Conservation (phyloP, 2,329 filamentous ascomycete species). For the Fusarium sp. region DNA sequence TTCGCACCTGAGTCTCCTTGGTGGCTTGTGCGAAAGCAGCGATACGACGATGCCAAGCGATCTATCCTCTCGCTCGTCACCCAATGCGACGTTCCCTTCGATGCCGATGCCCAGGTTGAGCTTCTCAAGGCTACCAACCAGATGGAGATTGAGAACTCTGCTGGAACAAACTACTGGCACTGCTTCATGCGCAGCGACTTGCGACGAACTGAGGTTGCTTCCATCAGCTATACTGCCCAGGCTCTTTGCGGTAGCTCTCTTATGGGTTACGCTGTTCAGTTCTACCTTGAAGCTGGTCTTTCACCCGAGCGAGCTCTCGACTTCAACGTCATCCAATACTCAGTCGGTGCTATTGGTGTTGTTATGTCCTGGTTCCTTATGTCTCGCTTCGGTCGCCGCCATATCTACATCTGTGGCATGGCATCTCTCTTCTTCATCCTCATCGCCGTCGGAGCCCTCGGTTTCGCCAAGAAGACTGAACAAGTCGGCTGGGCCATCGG, state of each 20-base stretch:
- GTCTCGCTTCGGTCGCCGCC: slow-evolving; percentile 16
- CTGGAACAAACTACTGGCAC: slow-evolving; percentile 28
- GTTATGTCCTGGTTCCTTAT: slow-evolving; percentile 24
- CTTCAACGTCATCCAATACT: slow-evolving; percentile 26
- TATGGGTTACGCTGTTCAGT: slow-evolving; percentile 22
- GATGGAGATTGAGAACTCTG: slow-evolving; percentile 29
- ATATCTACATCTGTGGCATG: slow-evolving; percentile 17
- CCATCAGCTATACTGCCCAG: slow-evolving; percentile 12
- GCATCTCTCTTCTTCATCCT: slow-evolving; percentile 9
- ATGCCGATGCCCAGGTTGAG: slow-evolving; percentile 64
- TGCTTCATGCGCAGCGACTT: slow-evolving; percentile 29
- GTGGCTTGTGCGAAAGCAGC: slow-evolving; percentile 60
- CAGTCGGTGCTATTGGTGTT: slow-evolving; percentile 7
- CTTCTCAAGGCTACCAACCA: slow-evolving; percentile 21
- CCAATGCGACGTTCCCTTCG: slow-evolving; percentile 13
- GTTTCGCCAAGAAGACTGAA: slow-evolving; percentile 55
- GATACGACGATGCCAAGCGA: slow-evolving; percentile 54
- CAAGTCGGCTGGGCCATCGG: slow-evolving; percentile 59
- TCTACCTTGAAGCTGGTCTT: slow-evolving; percentile 16
- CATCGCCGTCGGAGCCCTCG: slow-evolving; percentile 47
- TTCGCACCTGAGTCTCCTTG: slow-evolving; percentile 64
- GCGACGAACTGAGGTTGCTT: slow-evolving; percentile 19
- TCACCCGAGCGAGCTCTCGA: slow-evolving; percentile 10
- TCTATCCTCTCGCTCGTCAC: slow-evolving; percentile 39
- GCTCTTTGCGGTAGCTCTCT: slow-evolving; percentile 21